A percentile compares a stretch with the other conserved stretches of the same genome.
Evolutionary conservation across 345 rosid species (phyloP).

Genomic region (Corchorus capsularis): DNA sequence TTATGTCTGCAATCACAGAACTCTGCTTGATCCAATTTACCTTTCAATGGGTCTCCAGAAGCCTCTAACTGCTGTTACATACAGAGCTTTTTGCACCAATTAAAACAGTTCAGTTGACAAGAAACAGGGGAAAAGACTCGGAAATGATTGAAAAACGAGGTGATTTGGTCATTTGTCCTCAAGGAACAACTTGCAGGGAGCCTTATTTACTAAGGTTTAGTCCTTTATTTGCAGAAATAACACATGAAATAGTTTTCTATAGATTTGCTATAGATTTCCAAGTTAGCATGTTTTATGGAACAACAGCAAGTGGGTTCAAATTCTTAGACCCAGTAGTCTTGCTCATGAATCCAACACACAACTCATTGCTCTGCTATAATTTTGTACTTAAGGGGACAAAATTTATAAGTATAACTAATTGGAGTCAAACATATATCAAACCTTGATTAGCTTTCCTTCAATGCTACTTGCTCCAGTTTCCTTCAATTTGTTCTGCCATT

Average conservation of each 20-base stretch:
- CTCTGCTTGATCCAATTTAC: constrained; percentile 55
- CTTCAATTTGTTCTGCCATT: no score
- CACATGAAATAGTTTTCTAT: constrained; percentile 43
- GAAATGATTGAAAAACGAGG: constrained; percentile 34
- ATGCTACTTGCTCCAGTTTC: no score
- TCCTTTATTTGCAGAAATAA: constrained; percentile 55
- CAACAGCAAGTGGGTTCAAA: constrained; percentile 60
- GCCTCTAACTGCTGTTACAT: constrained; percentile 50
- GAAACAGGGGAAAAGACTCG: constrained; percentile 47
- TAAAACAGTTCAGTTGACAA: constrained; percentile 36
- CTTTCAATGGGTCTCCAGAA: constrained; percentile 32
- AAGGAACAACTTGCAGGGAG: constrained; percentile 72
- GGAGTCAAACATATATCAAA: no score
- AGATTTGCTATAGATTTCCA: constrained; percentile 49
- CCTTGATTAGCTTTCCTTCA: no score
- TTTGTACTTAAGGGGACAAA: no score
- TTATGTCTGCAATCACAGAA: constrained; percentile 59
- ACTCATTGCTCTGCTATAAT: constrained; percentile 29
- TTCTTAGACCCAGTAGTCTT: constrained; percentile 50
- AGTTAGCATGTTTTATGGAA: constrained; percentile 51
- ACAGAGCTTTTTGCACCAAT: constrained; percentile 52
- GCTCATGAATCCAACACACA: constrained; percentile 43
- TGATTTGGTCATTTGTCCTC: constrained; percentile 55
- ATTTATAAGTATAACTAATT: no score
- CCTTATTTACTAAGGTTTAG: constrained; percentile 60